A percentile compares a stretch with the other conserved stretches of the same genome.
Conservation (phyloP, 2,329 filamentous ascomycete genomes). For the Fonsecaea multimorphosa region DNA sequence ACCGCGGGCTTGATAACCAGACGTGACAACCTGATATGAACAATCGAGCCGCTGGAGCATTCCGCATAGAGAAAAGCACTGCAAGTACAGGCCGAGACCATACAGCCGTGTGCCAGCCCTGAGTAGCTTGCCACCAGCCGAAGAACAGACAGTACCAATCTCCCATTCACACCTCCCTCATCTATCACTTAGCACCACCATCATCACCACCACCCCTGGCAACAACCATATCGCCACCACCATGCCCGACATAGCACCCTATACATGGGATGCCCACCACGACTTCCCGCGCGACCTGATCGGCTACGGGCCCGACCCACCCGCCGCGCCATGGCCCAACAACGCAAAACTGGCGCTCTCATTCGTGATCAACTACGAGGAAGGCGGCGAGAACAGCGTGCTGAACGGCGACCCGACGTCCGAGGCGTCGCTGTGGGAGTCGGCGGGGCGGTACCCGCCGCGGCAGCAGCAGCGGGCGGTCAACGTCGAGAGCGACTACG, state of each 20-base stretch:
- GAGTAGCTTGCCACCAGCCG: neutral
- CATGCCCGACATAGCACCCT: neutral
- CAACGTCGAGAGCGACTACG: slow-evolving; percentile 2
- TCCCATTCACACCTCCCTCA: neutral
- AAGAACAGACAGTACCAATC: neutral
- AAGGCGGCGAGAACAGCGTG: slow-evolving; percentile 51
- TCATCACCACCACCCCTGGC: neutral
- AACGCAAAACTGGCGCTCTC: slow-evolving; percentile 41
- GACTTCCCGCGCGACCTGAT: neutral
- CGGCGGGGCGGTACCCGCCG: neutral
- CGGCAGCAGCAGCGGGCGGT: neutral
- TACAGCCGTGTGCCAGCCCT: neutral
- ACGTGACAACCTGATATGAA: neutral
- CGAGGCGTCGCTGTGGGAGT: slow-evolving; percentile 40
- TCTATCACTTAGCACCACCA: neutral
- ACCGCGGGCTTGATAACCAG: neutral
- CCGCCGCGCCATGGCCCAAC: neutral
- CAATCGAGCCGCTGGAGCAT: neutral
- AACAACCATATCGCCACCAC: neutral
- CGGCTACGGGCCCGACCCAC: neutral
- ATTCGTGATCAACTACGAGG: slow-evolving; percentile 56
- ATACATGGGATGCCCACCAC: neutral
- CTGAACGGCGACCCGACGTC: slow-evolving; percentile 49
- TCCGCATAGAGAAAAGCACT: neutral
- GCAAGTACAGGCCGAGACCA: neutral